Evolutionary conservation across 2,329 filamentous ascomycete genomes (phyloP).

Genomic region (Aspergillus tamarii): DNA sequence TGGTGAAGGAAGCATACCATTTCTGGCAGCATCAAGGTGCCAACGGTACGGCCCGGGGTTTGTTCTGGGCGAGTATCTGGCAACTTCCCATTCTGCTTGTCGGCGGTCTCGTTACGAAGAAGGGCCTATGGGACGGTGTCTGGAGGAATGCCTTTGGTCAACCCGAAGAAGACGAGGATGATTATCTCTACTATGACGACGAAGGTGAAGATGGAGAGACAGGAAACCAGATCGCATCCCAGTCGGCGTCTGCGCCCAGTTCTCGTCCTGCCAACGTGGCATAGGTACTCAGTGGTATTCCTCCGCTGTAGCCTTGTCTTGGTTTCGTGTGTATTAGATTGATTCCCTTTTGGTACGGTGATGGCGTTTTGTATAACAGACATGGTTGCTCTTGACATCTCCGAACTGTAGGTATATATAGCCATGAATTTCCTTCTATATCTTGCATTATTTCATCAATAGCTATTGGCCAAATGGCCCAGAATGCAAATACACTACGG

Average conservation of each 20-base stretch:
- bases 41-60: slow-evolving; percentile 75
- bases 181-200: slow-evolving; percentile 63
- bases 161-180: slow-evolving; percentile 57
- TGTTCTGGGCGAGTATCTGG: slow-evolving; percentile 99
- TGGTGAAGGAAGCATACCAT: slow-evolving; percentile 74
- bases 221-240: slow-evolving; percentile 2
- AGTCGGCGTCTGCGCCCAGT: slow-evolving; percentile 6
- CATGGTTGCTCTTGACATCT: slow-evolving; percentile 4
- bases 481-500: neutral
- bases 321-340: slow-evolving; percentile 21
- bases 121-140: slow-evolving; percentile 84
- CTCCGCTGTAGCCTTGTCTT: neutral
- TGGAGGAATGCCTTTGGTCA: slow-evolving; percentile 69
- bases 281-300: neutral
- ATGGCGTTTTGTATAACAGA: slow-evolving; percentile 23
- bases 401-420: slow-evolving; percentile 6
- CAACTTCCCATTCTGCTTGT: slow-evolving; percentile 89
- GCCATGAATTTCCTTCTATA: neutral
- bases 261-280: neutral
- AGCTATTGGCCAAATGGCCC: neutral
- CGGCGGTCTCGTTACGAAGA: slow-evolving; percentile 88
- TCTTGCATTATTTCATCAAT: neutral
- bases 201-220: slow-evolving; percentile 35
- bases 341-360: slow-evolving; percentile 14
- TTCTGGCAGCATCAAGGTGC: slow-evolving; percentile 82